Evolutionary conservation across 192 early-diverging fungal genomes (phyloP).

Genomic region (Lobosporangium transversale): DNA sequence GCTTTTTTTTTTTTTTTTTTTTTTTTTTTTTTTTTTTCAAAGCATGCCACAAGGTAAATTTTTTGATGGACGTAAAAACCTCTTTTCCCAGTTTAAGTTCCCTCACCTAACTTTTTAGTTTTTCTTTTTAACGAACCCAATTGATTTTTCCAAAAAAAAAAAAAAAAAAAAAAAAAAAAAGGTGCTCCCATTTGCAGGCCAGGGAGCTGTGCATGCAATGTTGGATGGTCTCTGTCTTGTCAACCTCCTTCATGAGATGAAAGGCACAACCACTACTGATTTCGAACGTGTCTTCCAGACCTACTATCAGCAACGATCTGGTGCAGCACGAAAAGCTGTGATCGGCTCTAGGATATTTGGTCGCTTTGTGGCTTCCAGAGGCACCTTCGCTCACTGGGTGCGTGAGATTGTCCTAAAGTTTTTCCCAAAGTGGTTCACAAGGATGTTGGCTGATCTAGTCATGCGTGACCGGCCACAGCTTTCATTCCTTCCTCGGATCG

Average conservation of each 20-base stretch:
- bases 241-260: slow-evolving; percentile 18
- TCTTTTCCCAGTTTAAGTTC: no score
- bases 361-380: slow-evolving; percentile 13
- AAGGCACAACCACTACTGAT: background rate
- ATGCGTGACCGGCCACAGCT: slow-evolving; percentile 36
- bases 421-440: slow-evolving; percentile 12
- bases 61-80: no score
- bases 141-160: no score
- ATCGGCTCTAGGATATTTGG: slow-evolving; percentile 29
- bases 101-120: no score
- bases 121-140: background rate
- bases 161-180: no score
- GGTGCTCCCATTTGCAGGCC: slow-evolving; percentile 36
- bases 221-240: slow-evolving; percentile 26
- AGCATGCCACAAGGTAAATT: slow-evolving; percentile 33
- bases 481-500: slow-evolving; percentile 21
- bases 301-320: slow-evolving; percentile 4
- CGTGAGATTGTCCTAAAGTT: slow-evolving; percentile 10
- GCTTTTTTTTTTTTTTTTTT: background rate
- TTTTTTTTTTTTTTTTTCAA: background rate
- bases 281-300: slow-evolving; percentile 11
- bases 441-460: slow-evolving; percentile 1
- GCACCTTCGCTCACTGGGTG: background rate
- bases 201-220: slow-evolving; percentile 31
- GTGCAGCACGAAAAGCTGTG: slow-evolving; percentile 9